phyloP scores from a whole-genome alignment of 805 yeast species.

The Monosporozyma aquatica region DNA sequence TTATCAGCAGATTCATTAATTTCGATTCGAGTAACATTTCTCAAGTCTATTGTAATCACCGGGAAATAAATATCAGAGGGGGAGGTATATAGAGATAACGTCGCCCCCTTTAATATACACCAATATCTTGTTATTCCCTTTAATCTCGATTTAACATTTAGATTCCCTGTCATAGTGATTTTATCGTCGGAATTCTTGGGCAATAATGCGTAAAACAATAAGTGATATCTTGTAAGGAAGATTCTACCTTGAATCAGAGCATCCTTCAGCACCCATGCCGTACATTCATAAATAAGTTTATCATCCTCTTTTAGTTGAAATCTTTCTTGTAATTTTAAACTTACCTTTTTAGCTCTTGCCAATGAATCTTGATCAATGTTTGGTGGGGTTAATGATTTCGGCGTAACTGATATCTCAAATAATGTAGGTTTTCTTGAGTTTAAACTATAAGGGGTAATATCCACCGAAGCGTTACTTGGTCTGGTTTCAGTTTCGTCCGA shows the following conservation, averaged over 20 bases:
- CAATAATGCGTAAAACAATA: conserved; percentile 70
- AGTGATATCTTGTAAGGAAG: conserved; percentile 53
- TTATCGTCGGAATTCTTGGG: conserved; percentile 44
- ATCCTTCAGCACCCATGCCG: conserved; percentile 75
- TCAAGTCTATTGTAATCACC: conserved; percentile 59
- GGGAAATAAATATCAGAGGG: conserved; percentile 87
- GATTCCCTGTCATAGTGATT: conserved; percentile 40
- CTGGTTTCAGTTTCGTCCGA: not conserved
- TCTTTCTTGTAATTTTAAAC: conserved; percentile 4
- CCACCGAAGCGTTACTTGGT: not conserved
- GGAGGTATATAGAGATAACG: conserved; percentile 57
- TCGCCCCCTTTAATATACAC: conserved; percentile 66
- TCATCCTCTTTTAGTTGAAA: conserved; percentile 48
- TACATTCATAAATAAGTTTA: conserved; percentile 48
- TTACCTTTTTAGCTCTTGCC: not conserved
- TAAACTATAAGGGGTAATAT: not conserved
- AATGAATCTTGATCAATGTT: not conserved
- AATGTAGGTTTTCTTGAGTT: conserved; percentile 13
- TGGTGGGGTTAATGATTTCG: conserved; percentile 2
- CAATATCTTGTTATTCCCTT: conserved; percentile 45
- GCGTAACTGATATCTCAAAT: conserved; percentile 16
- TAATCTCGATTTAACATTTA: conserved; percentile 34
- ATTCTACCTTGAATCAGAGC: conserved; percentile 82
- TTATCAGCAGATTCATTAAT: conserved; percentile 20
- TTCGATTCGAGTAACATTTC: conserved; percentile 53